Evolutionary conservation across 371 early-diverging fungal genomes (phyloP).

Genomic region (Scutellospora calospora): DNA sequence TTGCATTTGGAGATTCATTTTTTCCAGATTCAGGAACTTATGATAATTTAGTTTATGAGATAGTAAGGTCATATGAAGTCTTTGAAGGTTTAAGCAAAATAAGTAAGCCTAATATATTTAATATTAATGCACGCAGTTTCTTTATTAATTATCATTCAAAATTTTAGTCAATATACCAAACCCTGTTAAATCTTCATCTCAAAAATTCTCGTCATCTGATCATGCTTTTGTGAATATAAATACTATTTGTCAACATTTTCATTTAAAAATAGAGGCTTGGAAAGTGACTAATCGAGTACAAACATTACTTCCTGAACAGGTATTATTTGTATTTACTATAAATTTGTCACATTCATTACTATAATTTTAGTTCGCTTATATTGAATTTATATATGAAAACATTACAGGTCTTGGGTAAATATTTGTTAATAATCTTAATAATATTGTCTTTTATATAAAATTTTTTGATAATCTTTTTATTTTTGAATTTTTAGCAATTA

Average conservation of each 20-base stretch:
- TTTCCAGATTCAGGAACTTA: conserved; percentile 56
- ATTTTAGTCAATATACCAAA: background rate
- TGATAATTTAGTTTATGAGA: conserved; percentile 58
- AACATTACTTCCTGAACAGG: conserved; percentile 29
- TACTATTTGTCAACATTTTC: conserved; percentile 27
- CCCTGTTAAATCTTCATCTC: background rate
- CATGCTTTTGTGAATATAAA: background rate
- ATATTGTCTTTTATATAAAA: no score
- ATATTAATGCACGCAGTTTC: background rate
- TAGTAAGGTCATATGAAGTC: conserved; percentile 52
- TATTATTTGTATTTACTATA: background rate
- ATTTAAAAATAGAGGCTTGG: conserved; percentile 35
- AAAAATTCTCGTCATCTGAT: background rate
- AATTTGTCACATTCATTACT: background rate
- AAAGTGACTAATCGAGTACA: background rate
- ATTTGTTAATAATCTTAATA: background rate
- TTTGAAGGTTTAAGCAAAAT: conserved; percentile 50
- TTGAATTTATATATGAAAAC: background rate
- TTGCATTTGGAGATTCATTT: conserved; percentile 57
- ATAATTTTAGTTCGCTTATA: background rate
- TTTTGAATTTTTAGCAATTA: conserved; percentile 47
- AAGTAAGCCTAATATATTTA: conserved; percentile 46
- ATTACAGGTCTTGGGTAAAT: conserved; percentile 9
- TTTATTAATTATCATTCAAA: background rate
- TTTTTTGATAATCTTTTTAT: background rate